Base-by-base conservation (phyloP, 345 rosid species). In the Citrus medica region DNA sequence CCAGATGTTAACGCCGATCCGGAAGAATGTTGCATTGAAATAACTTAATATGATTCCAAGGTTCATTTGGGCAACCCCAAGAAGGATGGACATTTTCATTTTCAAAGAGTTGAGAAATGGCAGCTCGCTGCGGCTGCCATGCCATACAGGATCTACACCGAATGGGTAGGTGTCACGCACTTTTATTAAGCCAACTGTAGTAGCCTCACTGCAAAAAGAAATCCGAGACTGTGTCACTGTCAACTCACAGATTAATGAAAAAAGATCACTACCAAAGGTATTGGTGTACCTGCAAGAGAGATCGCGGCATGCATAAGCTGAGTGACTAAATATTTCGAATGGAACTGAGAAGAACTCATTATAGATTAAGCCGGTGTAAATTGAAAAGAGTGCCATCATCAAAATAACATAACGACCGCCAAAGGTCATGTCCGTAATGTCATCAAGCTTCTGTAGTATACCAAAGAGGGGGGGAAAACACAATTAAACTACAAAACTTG, bases 41-140 rank as follows among this genome's bases (percentile, higher is more conserved):
- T 78, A 96, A 87, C 99, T 96, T 90, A 94, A 76, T 62, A 96
- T 80, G 79, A 94, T 92, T 76, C 98, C 99, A 60, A 96, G 99
- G 87, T 96, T 92, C 99, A 96, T 96, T 82, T 94, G 99, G 73
- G 95, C 82, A 80, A 96, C 98, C 84, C 99, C 99, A 59, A 94
- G 84, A 75, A 96, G 97, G 83, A 94, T 96, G 37, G 99, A 96
- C 98, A 96, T 90, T 90, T 96, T 94, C 99, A 96, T 96, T 92
- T 96, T 94, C 82, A 96, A 84, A 33, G 99, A 96, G 87, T 94
- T 94, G 51, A 96, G 89, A 83, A 90, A 96, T 46, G 99, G 98
- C 64, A 92, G 86, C 87, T 96, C 98, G 42, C 94, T 92, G 71
- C 98, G 96, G 75, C 85, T 78, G 72, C 99, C 98, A 78, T 92